Evolutionary conservation across 352 stramenopile species (phyloP), one percentile per base, ranked within the genome.

Genomic region (Pythium vanterpoolii): DNA sequence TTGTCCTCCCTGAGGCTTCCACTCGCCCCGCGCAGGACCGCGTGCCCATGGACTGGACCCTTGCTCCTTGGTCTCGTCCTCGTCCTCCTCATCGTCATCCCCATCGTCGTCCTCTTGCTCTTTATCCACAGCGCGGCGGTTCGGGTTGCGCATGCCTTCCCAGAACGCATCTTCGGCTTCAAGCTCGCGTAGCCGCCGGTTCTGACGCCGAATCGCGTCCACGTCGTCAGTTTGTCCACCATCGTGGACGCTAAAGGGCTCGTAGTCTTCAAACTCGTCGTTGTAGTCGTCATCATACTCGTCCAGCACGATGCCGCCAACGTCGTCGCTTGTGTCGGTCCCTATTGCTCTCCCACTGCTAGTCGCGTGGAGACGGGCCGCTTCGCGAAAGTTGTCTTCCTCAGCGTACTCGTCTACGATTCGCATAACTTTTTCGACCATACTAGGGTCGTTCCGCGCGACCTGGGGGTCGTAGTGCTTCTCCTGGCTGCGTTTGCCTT

Each of bases 221-320:
- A 66, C 63, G 30, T 74, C 70, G 11, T 71, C 69, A 5, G 27
- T 23, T n/a, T 64, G 52, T 10, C 64, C 64, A 13, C 64, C 53
- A 39, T 72, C 64, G 33, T 72, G 64, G 42, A 72, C 64, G 38
- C 64, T 68, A 30, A 72, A 72, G 1, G 64, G 64, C 38, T 72
- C 79, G 45, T 90, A 90, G 54, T 94, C 84, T 21, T 90, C 84
- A 47, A 89, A 87, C 58, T 94, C 85, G 56, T 94, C 85, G 56
- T 90, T 91, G 70, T 91, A 94, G 54, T 94, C 85, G 62, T 93
- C 85, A 52, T 94, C 59, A 50, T 72, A 72, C 48, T 72, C 64
- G 30, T 72, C 64, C 31, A 68, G 33, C 47, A 68, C 31, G 18
- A 60, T 28, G 0, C 30, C 45, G 23, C n/a, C 36, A n/a, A 27